Evolutionary conservation across 768 basidiomycete species (phyloP), one percentile per base, ranked within the genome.

Genomic region (Mycena polygramma): DNA sequence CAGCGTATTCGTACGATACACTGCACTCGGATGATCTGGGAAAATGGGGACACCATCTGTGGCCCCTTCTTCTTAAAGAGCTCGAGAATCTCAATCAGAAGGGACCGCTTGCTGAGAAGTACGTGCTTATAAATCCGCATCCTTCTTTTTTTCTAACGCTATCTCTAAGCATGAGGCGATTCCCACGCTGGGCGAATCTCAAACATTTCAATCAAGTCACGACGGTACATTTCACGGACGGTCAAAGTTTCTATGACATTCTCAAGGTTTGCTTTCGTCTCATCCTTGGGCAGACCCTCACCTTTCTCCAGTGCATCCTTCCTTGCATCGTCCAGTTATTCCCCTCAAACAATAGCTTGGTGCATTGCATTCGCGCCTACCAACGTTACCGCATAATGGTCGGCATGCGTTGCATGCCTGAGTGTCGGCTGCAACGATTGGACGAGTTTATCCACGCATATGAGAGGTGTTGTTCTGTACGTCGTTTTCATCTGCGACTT

Each of bases 181-280:
- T 80, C 64, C 78, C 80, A 36, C 66, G 66, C 7, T 81, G 80
- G 79, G 70, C 66, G n/a, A 59, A 59, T 57, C 69, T 81, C 24
- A 80, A 80, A 57, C 78, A 80, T 58, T 78, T 80, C 65, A 74
- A 78, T 22, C 48, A 66, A 22, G 72, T 81, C 15, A 75, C 78
- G 14, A 79, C 76, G 2, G 73, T 71, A 22, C 67, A 74, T 17
- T 79, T 76, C 66, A 74, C 77, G 6, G 79, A 81, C 60, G 78
- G 80, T 15, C 75, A 80, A 57, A 65, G 68, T 15, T 77, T 75
- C 60, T 78, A 76, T 41, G 70, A 80, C 57, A 79, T 76, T 54
- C 51, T 79, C 9, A 78, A 79, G 76, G 76, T 77, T n/a, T 49
- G 43, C 20, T 35, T 41, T 35, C 64, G 19, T 41, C 41, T 5